These are phyloP conservation scores for Yamadazyma buinensis DNA, from an alignment of 1,139 yeast species.

Conservation along the genomic window DNA sequence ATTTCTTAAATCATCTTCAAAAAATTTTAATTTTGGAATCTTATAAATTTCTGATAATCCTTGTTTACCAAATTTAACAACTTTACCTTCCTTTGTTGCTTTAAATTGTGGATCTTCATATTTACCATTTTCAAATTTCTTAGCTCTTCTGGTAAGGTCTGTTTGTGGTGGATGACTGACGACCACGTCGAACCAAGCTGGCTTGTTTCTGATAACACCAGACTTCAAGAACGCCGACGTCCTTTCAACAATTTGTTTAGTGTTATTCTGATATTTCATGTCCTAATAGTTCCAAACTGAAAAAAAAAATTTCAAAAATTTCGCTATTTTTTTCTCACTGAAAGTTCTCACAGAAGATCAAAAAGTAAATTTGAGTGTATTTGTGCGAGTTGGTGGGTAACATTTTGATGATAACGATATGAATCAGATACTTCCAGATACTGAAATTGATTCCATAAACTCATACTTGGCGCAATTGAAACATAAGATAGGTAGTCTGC, in stretches of 20 bases:
- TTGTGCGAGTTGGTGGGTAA: no score
- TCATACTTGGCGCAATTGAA: no score
- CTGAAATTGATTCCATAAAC: no score
- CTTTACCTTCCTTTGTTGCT: constrained; percentile 35
- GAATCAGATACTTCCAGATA: no score
- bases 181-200: constrained; percentile 85
- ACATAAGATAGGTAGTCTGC: no score
- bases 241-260: constrained; percentile 69
- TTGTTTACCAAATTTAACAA: constrained; percentile 33
- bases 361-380: no score
- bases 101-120: constrained; percentile 19
- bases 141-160: constrained; percentile 51
- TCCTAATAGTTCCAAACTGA: no score
- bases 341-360: no score
- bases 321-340: no score
- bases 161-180: constrained; percentile 75
- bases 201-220: constrained; percentile 64
- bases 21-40: constrained; percentile 61
- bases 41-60: constrained; percentile 28
- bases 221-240: constrained; percentile 68
- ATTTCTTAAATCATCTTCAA: constrained; percentile 80
- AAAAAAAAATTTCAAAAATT: no score
- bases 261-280: constrained; percentile 69
- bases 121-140: constrained; percentile 20
- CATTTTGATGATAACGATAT: no score